A percentile compares a stretch with the other conserved stretches of the same genome.
These are phyloP conservation scores for Paramecium sonneborni DNA, from an alignment of 73 alveolate genomes.

Conservation along the genomic window DNA sequence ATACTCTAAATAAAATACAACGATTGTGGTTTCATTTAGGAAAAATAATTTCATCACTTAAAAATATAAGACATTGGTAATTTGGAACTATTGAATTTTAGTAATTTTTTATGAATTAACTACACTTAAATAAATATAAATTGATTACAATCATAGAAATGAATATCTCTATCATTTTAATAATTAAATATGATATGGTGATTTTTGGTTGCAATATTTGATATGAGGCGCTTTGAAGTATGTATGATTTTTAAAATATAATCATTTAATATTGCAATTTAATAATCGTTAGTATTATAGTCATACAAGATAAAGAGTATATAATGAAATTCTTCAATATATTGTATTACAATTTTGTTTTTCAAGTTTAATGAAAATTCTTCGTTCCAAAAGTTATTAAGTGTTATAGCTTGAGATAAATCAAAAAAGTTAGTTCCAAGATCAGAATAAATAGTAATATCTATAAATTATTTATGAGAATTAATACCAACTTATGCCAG, in stretches of 20 bases:
- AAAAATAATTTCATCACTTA: not conserved
- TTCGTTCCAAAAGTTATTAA: slow-evolving; percentile 27
- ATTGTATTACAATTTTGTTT: not conserved
- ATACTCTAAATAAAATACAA: slow-evolving; percentile 18
- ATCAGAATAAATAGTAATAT: slow-evolving; percentile 29
- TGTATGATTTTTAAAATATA: not conserved
- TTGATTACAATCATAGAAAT: not conserved
- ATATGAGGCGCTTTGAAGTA: not conserved
- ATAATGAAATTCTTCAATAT: not conserved
- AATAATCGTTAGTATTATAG: not conserved
- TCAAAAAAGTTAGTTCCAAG: slow-evolving; percentile 21
- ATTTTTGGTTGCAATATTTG: not conserved
- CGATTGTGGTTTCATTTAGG: not conserved
- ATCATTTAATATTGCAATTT: not conserved
- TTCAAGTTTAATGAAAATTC: not conserved
- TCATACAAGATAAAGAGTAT: not conserved
- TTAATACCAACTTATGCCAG: not conserved
- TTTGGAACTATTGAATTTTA: not conserved
- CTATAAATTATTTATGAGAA: not conserved
- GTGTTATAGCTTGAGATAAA: not conserved
- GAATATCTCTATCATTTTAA: not conserved
- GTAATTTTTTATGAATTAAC: not conserved
- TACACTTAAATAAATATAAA: not conserved
- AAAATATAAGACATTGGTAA: not conserved
- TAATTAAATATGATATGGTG: not conserved